Evolutionary conservation across 805 yeast species (phyloP).

Genomic region (Yamadazyma olivae): DNA sequence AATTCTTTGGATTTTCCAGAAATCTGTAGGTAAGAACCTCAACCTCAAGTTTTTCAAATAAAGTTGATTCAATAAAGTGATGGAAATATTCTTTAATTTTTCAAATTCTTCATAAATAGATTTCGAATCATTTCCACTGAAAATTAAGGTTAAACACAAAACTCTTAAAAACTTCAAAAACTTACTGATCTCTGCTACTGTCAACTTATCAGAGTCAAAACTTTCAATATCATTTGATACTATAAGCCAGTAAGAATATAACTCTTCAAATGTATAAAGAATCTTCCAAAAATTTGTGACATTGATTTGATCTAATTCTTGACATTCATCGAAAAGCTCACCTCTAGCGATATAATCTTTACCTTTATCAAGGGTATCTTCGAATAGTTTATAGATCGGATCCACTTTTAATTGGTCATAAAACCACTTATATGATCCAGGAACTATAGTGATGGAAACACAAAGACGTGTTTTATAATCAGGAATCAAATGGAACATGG

Average conservation of each 20-base stretch:
- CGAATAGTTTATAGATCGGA: conserved; percentile 15
- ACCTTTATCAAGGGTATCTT: not conserved
- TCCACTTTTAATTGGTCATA: conserved; percentile 20
- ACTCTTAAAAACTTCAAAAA: conserved; percentile 49
- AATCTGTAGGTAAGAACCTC: conserved; percentile 41
- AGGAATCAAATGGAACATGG: conserved; percentile 38
- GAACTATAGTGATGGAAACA: conserved; percentile 39
- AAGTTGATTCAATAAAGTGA: conserved; percentile 60
- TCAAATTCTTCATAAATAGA: conserved; percentile 8
- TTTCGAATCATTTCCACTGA: conserved; percentile 22
- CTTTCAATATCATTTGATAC: conserved; percentile 67
- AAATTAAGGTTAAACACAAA: conserved; percentile 48
- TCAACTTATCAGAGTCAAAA: conserved; percentile 40
- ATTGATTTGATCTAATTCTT: not conserved
- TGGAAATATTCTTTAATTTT: conserved; percentile 31
- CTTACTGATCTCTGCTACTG: conserved; percentile 31
- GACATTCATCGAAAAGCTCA: conserved; percentile 10
- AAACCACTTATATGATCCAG: conserved; percentile 35
- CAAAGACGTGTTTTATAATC: conserved; percentile 34
- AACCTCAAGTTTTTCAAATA: conserved; percentile 66
- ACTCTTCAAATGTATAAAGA: conserved; percentile 53
- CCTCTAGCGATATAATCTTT: conserved; percentile 14
- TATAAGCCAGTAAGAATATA: conserved; percentile 63
- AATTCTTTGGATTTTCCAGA: conserved; percentile 49
- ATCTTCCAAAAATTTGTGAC: conserved; percentile 27